Conservation (phyloP, 768 basidiomycete species). For the Lactifluus subvellereus region DNA sequence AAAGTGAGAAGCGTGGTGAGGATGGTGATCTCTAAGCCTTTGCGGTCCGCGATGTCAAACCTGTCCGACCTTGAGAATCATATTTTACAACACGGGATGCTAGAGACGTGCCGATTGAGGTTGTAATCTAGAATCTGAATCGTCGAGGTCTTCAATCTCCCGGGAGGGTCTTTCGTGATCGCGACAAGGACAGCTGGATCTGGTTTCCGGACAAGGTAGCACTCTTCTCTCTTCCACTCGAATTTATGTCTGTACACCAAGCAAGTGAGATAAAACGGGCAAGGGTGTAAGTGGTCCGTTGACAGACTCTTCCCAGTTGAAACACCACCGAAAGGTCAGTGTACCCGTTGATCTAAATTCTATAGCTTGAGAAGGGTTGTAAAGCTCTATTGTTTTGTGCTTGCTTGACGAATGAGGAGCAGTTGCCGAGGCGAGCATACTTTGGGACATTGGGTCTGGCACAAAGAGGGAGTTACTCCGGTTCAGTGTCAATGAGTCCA, state of each 20-base stretch:
- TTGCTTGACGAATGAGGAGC: constrained; percentile 63
- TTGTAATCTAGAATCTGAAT: constrained; percentile 85
- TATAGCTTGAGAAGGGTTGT: constrained; percentile 64
- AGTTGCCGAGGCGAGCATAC: constrained; percentile 61
- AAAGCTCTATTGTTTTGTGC: constrained; percentile 66
- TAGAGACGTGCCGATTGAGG: constrained; percentile 51
- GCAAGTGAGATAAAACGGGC: not conserved
- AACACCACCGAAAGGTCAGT: constrained; percentile 68
- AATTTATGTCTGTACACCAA: constrained; percentile 57
- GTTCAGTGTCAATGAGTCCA: not conserved
- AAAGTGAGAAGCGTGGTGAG: constrained; percentile 73
- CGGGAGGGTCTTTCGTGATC: constrained; percentile 68
- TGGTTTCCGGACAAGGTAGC: constrained; percentile 77
- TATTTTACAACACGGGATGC: not conserved
- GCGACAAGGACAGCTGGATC: constrained; percentile 84
- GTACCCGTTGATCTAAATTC: constrained; percentile 73
- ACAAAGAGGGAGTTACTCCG: not conserved
- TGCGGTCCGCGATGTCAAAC: constrained; percentile 80
- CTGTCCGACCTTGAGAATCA: constrained; percentile 32
- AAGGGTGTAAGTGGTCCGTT: not conserved
- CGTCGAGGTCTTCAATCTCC: constrained; percentile 54
- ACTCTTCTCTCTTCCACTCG: constrained; percentile 82
- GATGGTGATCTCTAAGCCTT: constrained; percentile 79
- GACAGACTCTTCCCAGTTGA: constrained; percentile 79
- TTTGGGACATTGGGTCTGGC: constrained; percentile 69